Evolutionary conservation across 306 rosid species (phyloP).

Genomic region (Lotus japonicus): DNA sequence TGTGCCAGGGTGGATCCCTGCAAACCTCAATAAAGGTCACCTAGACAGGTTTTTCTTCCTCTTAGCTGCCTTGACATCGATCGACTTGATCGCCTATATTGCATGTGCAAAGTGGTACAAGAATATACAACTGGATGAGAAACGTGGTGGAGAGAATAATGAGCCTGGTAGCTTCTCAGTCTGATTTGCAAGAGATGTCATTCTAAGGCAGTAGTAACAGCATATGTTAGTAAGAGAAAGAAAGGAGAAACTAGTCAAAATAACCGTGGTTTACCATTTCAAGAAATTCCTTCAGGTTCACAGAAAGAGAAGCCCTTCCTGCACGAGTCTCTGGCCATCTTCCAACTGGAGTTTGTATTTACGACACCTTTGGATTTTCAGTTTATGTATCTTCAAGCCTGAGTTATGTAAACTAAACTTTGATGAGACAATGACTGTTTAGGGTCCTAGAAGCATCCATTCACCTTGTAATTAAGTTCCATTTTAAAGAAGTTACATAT

Average conservation of each 20-base stretch:
- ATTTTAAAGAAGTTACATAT: conserved; percentile 26
- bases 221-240: conserved; percentile 46
- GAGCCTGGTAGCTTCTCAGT: conserved; percentile 33
- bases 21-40: conserved; percentile 93
- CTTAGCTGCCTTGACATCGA: conserved; percentile 73
- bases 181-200: conserved; percentile 24
- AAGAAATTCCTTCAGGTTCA: conserved; percentile 19
- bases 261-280: conserved; percentile 17
- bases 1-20: conserved; percentile 99
- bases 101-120: conserved; percentile 88
- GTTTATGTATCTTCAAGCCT: conserved; percentile 8
- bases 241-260: conserved; percentile 35
- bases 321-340: conserved; percentile 34
- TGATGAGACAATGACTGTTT: conserved; percentile 35
- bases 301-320: conserved; percentile 31
- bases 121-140: conserved; percentile 65
- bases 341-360: conserved; percentile 16
- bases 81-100: conserved; percentile 71
- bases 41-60: conserved; percentile 92
- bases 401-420: conserved; percentile 20
- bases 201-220: conserved; percentile 28
- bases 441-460: conserved; percentile 34
- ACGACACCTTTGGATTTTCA: conserved; percentile 13
- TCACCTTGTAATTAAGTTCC: conserved; percentile 38
- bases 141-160: conserved; percentile 38